Base-by-base conservation (phyloP, 2,329 filamentous ascomycete genomes). In the Rhynchosporium secalis region DNA sequence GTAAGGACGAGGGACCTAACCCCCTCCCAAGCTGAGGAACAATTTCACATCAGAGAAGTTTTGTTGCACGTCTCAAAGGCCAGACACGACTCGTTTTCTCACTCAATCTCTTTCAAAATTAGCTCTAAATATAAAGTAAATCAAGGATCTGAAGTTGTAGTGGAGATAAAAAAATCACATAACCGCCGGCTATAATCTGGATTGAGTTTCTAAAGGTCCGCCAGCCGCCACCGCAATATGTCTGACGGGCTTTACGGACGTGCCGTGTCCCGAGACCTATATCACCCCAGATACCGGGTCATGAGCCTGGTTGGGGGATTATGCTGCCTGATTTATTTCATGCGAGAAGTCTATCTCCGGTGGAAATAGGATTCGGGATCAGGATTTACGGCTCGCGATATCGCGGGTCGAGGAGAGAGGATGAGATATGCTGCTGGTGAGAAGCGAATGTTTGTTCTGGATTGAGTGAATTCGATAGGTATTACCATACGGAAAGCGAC, bases 31-130 rank as follows among this genome's bases (percentile, higher is more conserved):
- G 36, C 7, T 12, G 12, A 12, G 15, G 5, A 52, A 7, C 12
- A 29, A 15, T n/a, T 10, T 43, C 41, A 43, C 45, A 31, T 20
- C 20, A 20, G 20, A 20, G 20, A 7, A 26, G 4, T 46, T 47
- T 47, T 58, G 56, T 58, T 58, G 56, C 56, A 58, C 28, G 8
- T 58, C 56, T 31, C 36, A 48, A 49, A 40, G 48, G 20, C 28
- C 13, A 31, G 38, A 43, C 56, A 58, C 43, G 43, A 58, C 12
- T 58, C 43, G 56, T 29, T 4, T 40, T 45, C 8, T 20, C n/a
- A n/a, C 26, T 15, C 20, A 20, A 20, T 20, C 20, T 20, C 20
- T 1, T 20, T 20, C 20, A 20, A 20, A 20, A 20, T 20, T 20
- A 20, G 20, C 20, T 1, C 20, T 20, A 20, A 20, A 1, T 20